phyloP scores from a whole-genome alignment of 495 filamentous ascomycete species.

The Amniculicola lignicola region DNA sequence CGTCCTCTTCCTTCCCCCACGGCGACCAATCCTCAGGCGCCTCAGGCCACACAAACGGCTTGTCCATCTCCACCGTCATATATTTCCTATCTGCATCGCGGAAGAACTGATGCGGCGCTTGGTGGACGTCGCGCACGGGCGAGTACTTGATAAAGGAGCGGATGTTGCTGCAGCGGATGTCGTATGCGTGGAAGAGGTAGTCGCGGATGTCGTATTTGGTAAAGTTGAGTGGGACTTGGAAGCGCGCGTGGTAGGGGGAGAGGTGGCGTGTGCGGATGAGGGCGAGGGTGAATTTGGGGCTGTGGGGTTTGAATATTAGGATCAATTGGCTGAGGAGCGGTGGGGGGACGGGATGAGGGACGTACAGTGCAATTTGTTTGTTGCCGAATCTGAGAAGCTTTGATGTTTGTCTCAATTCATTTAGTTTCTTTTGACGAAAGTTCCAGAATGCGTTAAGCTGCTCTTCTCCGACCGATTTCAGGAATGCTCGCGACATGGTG shows the following conservation, averaged over 20 bases:
- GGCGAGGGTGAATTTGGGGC: conserved; percentile 73
- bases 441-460: too few relatives aligned
- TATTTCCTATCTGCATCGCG: conserved; percentile 72
- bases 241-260: conserved; percentile 73
- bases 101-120: conserved; percentile 41
- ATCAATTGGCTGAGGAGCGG: background rate
- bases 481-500: too few relatives aligned
- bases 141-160: conserved; percentile 76
- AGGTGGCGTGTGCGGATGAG: conserved; percentile 69
- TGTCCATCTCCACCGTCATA: conserved; percentile 82
- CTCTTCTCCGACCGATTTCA: too few relatives aligned
- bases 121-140: conserved; percentile 52
- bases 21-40: conserved; percentile 53
- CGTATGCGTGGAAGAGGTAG: conserved; percentile 77
- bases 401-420: too few relatives aligned
- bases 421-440: too few relatives aligned
- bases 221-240: conserved; percentile 80
- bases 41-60: conserved; percentile 82
- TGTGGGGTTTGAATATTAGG: conserved; percentile 39
- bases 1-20: conserved; percentile 49
- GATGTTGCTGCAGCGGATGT: conserved; percentile 61
- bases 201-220: conserved; percentile 90
- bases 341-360: background rate
- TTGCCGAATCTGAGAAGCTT: conserved; percentile 36
- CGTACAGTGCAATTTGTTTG: conserved; percentile 44